Base-by-base conservation (phyloP, 2,329 filamentous ascomycete genomes). In the Endocalyx cinctus region DNA sequence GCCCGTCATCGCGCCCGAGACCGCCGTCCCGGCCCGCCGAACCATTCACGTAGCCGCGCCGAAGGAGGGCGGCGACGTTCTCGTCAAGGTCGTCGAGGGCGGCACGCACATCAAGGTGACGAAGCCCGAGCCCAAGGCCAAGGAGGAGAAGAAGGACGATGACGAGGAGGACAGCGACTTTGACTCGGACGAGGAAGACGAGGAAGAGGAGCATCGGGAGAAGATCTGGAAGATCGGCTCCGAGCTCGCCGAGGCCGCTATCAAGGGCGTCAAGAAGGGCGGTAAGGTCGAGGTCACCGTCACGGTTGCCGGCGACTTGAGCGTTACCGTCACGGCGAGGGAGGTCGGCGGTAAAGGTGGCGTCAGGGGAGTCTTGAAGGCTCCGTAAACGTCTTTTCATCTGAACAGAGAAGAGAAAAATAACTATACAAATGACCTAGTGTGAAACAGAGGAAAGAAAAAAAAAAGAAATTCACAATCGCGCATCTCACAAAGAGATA, bases 241-340 rank as follows among this genome's bases (percentile, higher is more conserved):
- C 44, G 71, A 82, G 18, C 77, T 98, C 39, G 89, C 88, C 40
- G 92, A 98, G 70, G 83, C 87, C 10, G 84, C 83, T 19, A 67
- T 98, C 58, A 84, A 77, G 62, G 86, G 74, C 39, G 77, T 94
- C 49, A 90, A 90, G 79, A 88, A 90, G 68, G 84, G 79, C 38
- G 77, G 78, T 53, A 95, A 95, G 72, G 79, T 98, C 46, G 92
- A 98, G 72, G 81, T 97, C 34, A 94, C 87, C 58, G 77, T 97
- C 54, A 94, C 90, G 60, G 83, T 97, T 45, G 77, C 74, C 35
- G 82, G 78, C 17, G 88, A 97, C 58, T 69, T 96, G 36, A 72
- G 72, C 46, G 74, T 96, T 42, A 87, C 84, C 31, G 73, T 95
- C 47, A 85, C 89, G 26, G 81, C 83, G 36, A 75, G 90, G 45